Evolutionary conservation across 805 yeast genomes (phyloP).

Genomic region (Alloascoidea africana): DNA sequence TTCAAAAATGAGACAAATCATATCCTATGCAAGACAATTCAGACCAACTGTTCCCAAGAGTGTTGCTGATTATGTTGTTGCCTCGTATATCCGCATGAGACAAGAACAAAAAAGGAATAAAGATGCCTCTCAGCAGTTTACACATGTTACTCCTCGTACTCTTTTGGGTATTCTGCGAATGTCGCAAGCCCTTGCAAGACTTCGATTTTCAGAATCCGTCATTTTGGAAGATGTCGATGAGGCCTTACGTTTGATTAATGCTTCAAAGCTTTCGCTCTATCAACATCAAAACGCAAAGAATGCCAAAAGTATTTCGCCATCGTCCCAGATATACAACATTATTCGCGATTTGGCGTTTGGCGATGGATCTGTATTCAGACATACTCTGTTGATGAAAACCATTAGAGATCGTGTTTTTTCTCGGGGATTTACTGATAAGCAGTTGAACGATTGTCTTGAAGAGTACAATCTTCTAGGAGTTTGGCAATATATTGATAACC

Average conservation of each 20-base stretch:
- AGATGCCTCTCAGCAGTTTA: slow-evolving; percentile 58
- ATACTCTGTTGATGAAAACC: slow-evolving; percentile 26
- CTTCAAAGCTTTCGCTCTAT: slow-evolving; percentile 72
- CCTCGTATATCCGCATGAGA: slow-evolving; percentile 78
- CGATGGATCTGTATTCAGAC: slow-evolving; percentile 19
- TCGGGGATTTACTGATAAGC: slow-evolving; percentile 73
- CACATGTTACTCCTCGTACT: slow-evolving; percentile 93
- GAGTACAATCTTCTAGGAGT: slow-evolving; percentile 61
- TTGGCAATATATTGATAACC: slow-evolving; percentile 66
- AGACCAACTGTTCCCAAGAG: slow-evolving; percentile 76
- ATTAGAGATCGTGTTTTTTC: slow-evolving; percentile 54
- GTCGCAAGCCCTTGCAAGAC: slow-evolving; percentile 88
- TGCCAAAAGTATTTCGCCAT: slow-evolving; percentile 36
- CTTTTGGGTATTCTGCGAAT: slow-evolving; percentile 79
- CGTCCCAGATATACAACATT: slow-evolving; percentile 56
- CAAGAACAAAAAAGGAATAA: slow-evolving; percentile 78
- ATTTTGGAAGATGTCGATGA: slow-evolving; percentile 81
- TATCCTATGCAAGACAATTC: slow-evolving; percentile 69
- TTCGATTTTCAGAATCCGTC: slow-evolving; percentile 66
- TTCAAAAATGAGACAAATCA: slow-evolving; percentile 68
- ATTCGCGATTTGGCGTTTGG: slow-evolving; percentile 41
- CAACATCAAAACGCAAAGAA: slow-evolving; percentile 29
- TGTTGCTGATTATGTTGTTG: slow-evolving; percentile 78
- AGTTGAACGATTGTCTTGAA: slow-evolving; percentile 57
- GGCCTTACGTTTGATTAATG: slow-evolving; percentile 74